These are phyloP conservation scores for Gaertneriomyces sp. DNA, from an alignment of 192 early-diverging fungal species.

Conservation along the genomic window DNA sequence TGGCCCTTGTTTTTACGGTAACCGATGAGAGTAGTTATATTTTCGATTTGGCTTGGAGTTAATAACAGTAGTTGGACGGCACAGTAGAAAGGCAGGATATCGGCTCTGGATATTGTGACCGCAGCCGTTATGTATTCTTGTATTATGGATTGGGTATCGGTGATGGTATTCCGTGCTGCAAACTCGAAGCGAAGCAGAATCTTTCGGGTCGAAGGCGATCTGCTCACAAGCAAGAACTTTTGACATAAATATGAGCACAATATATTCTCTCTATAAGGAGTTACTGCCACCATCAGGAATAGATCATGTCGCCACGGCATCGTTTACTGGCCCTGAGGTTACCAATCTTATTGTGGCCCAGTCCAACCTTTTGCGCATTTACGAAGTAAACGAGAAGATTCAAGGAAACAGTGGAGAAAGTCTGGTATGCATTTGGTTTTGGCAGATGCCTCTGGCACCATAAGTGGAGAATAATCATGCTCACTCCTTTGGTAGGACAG, in stretches of 20 bases:
- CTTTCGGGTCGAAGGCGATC: no score
- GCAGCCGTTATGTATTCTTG: no score
- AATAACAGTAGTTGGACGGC: no score
- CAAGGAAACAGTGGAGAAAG: constrained; percentile 8
- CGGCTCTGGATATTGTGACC: no score
- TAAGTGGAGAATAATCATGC: neutral
- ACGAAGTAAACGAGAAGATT: constrained; percentile 57
- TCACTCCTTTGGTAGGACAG: constrained; percentile 14
- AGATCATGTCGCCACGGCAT: constrained; percentile 55
- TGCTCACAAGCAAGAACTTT: neutral
- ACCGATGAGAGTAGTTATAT: no score
- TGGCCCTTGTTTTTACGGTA: no score
- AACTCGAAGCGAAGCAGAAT: no score
- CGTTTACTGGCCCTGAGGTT: constrained; percentile 57
- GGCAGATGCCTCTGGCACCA: neutral
- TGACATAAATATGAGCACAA: constrained; percentile 10
- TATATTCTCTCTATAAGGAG: constrained; percentile 24
- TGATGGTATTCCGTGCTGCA: no score
- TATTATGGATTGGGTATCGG: no score
- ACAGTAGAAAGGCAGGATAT: no score
- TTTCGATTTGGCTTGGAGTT: no score
- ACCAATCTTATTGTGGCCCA: constrained; percentile 67
- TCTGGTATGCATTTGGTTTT: neutral
- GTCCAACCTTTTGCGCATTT: constrained; percentile 64
- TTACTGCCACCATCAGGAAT: constrained; percentile 48